Evolutionary conservation across 495 filamentous ascomycete genomes (phyloP).

Genomic region (Lophiostoma macrostomum): DNA sequence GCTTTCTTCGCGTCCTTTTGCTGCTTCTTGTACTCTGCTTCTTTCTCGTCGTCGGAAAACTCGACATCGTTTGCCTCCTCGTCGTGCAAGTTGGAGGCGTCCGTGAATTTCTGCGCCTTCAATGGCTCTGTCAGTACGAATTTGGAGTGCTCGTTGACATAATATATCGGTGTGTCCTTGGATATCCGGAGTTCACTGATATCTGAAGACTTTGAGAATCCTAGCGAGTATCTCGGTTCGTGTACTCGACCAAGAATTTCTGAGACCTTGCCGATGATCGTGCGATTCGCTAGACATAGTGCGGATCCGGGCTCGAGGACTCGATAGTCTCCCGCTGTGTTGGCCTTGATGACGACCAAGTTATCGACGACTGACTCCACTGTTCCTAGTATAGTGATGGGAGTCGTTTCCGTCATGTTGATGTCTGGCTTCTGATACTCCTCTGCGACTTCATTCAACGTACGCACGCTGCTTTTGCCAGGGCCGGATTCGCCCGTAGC

Average conservation of each 20-base stretch:
- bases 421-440: conserved; percentile 71
- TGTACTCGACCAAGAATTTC: conserved; percentile 81
- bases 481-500: conserved; percentile 66
- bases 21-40: conserved; percentile 69
- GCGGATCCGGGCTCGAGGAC: conserved; percentile 81
- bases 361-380: conserved; percentile 74
- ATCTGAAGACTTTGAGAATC: conserved; percentile 63
- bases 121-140: conserved; percentile 82
- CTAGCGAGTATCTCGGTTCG: conserved; percentile 76
- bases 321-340: conserved; percentile 71
- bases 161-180: conserved; percentile 68
- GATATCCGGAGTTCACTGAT: conserved; percentile 62
- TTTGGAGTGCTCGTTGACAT: conserved; percentile 67
- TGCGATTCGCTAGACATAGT: conserved; percentile 73
- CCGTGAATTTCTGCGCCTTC: conserved; percentile 73
- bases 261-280: conserved; percentile 70
- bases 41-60: conserved; percentile 94
- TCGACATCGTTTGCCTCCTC: conserved; percentile 92
- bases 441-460: conserved; percentile 64
- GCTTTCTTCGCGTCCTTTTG: conserved; percentile 44
- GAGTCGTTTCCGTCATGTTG: conserved; percentile 67
- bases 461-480: conserved; percentile 60
- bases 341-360: conserved; percentile 73
- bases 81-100: conserved; percentile 90
- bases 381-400: conserved; percentile 67